These are phyloP conservation scores for Nymphaea thermarum DNA, from an alignment of 164 flowering plant species.

Conservation along the genomic window DNA sequence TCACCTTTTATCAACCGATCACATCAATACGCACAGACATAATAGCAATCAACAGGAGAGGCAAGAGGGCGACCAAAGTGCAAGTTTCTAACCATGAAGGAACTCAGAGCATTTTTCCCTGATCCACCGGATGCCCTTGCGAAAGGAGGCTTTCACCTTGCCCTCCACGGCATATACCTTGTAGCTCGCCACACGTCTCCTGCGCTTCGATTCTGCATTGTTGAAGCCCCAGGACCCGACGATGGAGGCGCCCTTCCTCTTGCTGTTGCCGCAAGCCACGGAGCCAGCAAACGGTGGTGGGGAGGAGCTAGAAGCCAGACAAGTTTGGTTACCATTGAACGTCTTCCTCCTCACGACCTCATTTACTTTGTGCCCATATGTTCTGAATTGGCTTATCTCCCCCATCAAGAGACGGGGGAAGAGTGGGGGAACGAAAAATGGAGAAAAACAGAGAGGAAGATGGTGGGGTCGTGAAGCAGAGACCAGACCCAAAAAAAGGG, in stretches of 20 bases:
- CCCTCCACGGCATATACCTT: conserved; percentile 71
- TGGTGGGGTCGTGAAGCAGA: background rate
- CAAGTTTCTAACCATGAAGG: conserved; percentile 36
- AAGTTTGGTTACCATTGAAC: conserved; percentile 15
- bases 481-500: too few species aligned
- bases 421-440: too few species aligned
- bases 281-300: conserved; percentile 2
- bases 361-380: conserved; percentile 7
- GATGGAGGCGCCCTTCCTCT: conserved; percentile 11
- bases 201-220: conserved; percentile 64
- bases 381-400: conserved; percentile 20
- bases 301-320: conserved; percentile 8
- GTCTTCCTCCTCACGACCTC: conserved; percentile 42
- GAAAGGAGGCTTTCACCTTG: conserved; percentile 48
- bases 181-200: conserved; percentile 53
- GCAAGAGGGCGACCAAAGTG: too few species aligned
- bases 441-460: background rate
- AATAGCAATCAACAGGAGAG: too few species aligned
- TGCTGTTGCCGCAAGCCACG: background rate
- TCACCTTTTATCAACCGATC: too few species aligned
- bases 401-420: conserved; percentile 17
- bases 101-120: conserved; percentile 62
- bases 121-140: conserved; percentile 68
- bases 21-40: too few species aligned
- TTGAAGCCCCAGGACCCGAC: conserved; percentile 35